Evolutionary conservation across 2,329 filamentous ascomycete species (phyloP).

Genomic region (Didymella sp.): DNA sequence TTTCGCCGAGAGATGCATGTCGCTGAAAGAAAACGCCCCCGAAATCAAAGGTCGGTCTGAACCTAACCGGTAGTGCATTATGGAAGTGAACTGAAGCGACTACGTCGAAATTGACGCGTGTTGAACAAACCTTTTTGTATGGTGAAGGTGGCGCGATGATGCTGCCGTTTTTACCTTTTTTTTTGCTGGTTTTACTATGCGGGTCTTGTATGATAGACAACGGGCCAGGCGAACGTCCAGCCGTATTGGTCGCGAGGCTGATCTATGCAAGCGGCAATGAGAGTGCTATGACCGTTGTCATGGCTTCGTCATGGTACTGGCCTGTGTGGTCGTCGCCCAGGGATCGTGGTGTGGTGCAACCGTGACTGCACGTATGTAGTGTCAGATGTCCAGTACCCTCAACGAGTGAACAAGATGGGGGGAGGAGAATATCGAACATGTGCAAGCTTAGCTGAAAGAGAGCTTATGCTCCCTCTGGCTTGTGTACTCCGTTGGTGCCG

Average conservation of each 20-base stretch:
- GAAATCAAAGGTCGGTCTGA: slow-evolving; percentile 2
- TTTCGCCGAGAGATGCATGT: slow-evolving; percentile 19
- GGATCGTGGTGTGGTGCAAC: slow-evolving; percentile 23
- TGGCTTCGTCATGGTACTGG: slow-evolving; percentile 18
- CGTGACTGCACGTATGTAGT: slow-evolving; percentile 34
- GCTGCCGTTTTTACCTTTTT: slow-evolving; percentile 35
- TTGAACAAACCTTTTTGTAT: slow-evolving; percentile 22
- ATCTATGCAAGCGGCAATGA: too few species aligned
- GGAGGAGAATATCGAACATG: slow-evolving; percentile 36
- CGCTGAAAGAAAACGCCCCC: slow-evolving; percentile 13
- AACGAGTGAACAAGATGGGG: slow-evolving; percentile 19
- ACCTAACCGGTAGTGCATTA: slow-evolving; percentile 12
- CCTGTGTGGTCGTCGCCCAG: slow-evolving; percentile 22
- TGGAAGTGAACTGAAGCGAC: slow-evolving; percentile 11
- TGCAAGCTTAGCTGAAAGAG: slow-evolving; percentile 39
- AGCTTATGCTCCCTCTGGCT: slow-evolving; percentile 39
- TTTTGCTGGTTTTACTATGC: slow-evolving; percentile 33
- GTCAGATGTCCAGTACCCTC: slow-evolving; percentile 34
- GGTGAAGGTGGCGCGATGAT: slow-evolving; percentile 5
- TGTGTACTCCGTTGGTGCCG: slow-evolving; percentile 37
- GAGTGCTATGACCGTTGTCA: neutral
- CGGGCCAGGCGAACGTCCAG: neutral
- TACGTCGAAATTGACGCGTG: slow-evolving; percentile 4
- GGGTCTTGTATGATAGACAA: neutral
- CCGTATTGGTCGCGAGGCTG: too few species aligned